These are phyloP conservation scores for Termitomyces titanicus DNA, from an alignment of 768 basidiomycete genomes.

Conservation along the genomic window DNA sequence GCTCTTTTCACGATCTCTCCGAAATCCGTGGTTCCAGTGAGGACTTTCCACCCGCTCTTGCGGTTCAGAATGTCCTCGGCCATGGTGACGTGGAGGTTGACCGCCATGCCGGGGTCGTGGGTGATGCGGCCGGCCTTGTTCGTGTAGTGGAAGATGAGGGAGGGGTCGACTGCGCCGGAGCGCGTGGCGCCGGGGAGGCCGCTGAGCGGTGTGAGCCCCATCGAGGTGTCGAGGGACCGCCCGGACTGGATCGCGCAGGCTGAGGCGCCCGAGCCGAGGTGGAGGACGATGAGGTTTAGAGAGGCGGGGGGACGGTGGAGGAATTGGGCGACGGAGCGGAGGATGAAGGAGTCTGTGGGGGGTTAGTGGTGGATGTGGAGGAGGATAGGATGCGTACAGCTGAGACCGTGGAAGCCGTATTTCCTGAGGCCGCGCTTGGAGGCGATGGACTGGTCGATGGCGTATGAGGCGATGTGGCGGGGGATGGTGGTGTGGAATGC, in stretches of 20 bases:
- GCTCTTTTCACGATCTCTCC: constrained; percentile 55
- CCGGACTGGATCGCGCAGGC: constrained; percentile 74
- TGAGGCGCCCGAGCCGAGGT: constrained; percentile 90
- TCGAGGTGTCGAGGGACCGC: constrained; percentile 77
- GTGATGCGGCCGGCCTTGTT: constrained; percentile 49
- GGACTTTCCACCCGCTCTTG: constrained; percentile 72
- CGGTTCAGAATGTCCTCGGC: constrained; percentile 75
- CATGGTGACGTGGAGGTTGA: constrained; percentile 51
- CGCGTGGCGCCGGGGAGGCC: constrained; percentile 90
- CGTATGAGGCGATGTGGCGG: constrained; percentile 71
- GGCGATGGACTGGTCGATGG: constrained; percentile 64
- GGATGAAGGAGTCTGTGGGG: constrained; percentile 60
- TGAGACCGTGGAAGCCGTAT: constrained; percentile 90
- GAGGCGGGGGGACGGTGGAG: constrained; percentile 50
- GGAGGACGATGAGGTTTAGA: constrained; percentile 76
- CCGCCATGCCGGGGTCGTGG: constrained; percentile 44
- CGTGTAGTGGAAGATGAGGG: constrained; percentile 83
- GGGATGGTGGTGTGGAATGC: constrained; percentile 81
- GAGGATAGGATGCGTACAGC: constrained; percentile 42
- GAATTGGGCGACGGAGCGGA: constrained; percentile 54
- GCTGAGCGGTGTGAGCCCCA: constrained; percentile 89
- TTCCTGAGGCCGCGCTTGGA: constrained; percentile 69
- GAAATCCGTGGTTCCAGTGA: constrained; percentile 84
- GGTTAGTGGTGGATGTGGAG: neutral
- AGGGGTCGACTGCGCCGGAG: constrained; percentile 79